These are phyloP conservation scores for Apodospora peruviana DNA, from an alignment of 495 filamentous ascomycete species.

Conservation along the genomic window DNA sequence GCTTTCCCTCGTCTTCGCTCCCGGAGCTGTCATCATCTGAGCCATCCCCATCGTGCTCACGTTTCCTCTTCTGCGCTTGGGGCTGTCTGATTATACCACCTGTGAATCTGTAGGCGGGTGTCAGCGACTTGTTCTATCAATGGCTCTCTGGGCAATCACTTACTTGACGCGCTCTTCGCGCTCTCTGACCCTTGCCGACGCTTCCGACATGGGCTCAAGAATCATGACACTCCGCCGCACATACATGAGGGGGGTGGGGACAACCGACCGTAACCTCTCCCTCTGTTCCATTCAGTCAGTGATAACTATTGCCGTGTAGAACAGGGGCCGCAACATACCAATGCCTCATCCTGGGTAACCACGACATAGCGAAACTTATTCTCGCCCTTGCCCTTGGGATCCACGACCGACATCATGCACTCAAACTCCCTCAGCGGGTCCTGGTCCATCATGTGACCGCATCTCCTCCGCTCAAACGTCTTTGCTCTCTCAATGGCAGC, in stretches of 20 bases:
- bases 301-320: no score
- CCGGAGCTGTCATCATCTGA: conserved; percentile 18
- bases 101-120: conserved; percentile 15
- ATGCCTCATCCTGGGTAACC: conserved; percentile 58
- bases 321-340: conserved; percentile 25
- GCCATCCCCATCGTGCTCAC: conserved; percentile 30
- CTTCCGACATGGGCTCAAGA: conserved; percentile 75
- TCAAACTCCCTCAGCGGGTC: conserved; percentile 69
- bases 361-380: conserved; percentile 93
- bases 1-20: conserved; percentile 16
- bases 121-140: conserved; percentile 3
- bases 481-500: conserved; percentile 64
- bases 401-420: conserved; percentile 74
- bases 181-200: conserved; percentile 56
- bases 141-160: conserved; percentile 19
- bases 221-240: conserved; percentile 78
- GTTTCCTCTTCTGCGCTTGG: conserved; percentile 49
- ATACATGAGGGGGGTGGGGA: conserved; percentile 56
- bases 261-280: conserved; percentile 24
- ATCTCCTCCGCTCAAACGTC: conserved; percentile 75
- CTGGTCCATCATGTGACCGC: conserved; percentile 78
- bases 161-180: conserved; percentile 72
- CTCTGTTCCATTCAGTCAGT: conserved; percentile 19
- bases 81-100: conserved; percentile 21
- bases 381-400: conserved; percentile 58